Evolutionary conservation across 208 protist species (phyloP), one percentile per base, ranked within the genome.

Genomic region (Leptomonas pyrrhocoris): DNA sequence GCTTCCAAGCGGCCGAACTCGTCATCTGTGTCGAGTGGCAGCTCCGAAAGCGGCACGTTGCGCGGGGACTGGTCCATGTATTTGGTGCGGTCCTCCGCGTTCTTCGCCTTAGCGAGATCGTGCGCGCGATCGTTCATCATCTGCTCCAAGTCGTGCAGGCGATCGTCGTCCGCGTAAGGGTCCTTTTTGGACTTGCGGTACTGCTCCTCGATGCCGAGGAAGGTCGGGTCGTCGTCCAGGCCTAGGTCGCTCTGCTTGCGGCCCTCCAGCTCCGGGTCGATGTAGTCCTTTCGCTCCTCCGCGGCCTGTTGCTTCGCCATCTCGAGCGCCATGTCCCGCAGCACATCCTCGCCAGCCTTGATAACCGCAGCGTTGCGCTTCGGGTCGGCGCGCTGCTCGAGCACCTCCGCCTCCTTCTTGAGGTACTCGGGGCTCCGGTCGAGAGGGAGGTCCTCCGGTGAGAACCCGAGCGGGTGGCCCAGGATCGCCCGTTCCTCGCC

Each of bases 1-100:
- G 71, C 84, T 77, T 92, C 84, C 49, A 94, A 71, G 23, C 69
- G 71, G 50, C 63, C 49, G 60, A 94, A 91, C 61, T 82, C 72
- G 48, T 86, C 80, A 57, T 94, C 88, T 0, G 77, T 82, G 72
- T 94, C 88, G 21, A 94, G 80, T n/a, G 88, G 88, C 53, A 94
- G 74, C 75, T 94, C 85, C 3, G 62, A 56, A 2, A 86, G 31
- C 13, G 85, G 78, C 36, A 94, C 82, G 56, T 86, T 86, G 40
- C 73, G 77, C 23, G 73, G 79, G 2, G 77, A 67, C 30, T 36
- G 56, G 40, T 77, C 53, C 40, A 94, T 66, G 72, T 86, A 94
- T 31, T 68, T 63, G 18, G 72, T 58, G 34, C 88, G 85, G 53
- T 94, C 81, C 36, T 53, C 74, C 13, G 84, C 85, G 40, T 90